Evolutionary conservation across 441 rosid genomes (phyloP).

Genomic region (Macaranga tanarius): DNA sequence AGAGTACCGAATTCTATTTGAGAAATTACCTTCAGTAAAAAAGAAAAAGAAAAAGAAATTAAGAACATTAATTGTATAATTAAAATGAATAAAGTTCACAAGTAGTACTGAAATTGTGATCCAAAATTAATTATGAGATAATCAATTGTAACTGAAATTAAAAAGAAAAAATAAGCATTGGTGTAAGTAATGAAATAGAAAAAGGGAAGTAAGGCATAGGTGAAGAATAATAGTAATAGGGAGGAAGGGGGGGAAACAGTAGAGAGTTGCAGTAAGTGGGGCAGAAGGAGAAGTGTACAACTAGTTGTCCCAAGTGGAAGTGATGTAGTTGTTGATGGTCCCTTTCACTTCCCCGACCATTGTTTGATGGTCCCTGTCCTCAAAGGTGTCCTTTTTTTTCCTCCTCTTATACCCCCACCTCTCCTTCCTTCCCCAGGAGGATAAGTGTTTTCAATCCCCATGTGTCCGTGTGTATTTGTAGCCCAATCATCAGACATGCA

Average conservation of each 20-base stretch:
- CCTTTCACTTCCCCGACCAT: slow-evolving; percentile 22
- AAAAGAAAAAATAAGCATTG: neutral
- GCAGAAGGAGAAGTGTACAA: slow-evolving; percentile 4
- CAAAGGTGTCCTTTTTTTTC: neutral
- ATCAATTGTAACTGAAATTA: too few species aligned
- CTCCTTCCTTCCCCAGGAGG: neutral
- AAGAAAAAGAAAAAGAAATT: too few species aligned
- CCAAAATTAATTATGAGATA: too few species aligned
- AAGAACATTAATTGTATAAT: too few species aligned
- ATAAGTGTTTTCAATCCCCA: slow-evolving; percentile 8
- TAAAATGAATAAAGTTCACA: too few species aligned
- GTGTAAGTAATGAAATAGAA: neutral
- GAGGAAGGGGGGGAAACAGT: neutral
- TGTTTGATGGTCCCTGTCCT: slow-evolving; percentile 9
- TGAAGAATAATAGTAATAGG: slow-evolving; percentile 2
- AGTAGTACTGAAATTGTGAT: too few species aligned
- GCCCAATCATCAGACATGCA: slow-evolving; percentile 11
- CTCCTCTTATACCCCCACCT: neutral
- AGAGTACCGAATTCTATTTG: too few species aligned
- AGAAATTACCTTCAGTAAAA: too few species aligned
- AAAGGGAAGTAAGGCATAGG: neutral
- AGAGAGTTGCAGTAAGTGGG: neutral
- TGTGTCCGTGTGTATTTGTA: slow-evolving; percentile 21
- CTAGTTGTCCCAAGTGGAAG: neutral
- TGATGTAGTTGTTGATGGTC: slow-evolving; percentile 20